A percentile compares a stretch with the other conserved stretches of the same genome.
Evolutionary conservation across 805 yeast genomes (phyloP).

Genomic region (Pichia scutulata): DNA sequence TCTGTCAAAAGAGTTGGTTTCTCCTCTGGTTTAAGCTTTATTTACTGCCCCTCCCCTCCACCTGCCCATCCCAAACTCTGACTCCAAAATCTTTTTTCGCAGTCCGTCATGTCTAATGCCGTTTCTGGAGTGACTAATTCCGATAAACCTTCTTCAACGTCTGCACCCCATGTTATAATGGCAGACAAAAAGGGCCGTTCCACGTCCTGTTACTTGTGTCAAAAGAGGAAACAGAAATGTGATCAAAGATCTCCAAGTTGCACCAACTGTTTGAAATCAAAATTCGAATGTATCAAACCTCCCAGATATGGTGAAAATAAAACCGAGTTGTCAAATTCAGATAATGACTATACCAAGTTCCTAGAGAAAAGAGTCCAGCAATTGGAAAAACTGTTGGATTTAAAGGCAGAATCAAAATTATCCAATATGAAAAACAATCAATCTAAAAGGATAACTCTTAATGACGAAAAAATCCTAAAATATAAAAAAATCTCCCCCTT

Average conservation of each 20-base stretch:
- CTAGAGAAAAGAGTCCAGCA: constrained; percentile 48
- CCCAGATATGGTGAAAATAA: constrained; percentile 40
- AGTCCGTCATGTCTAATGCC: background rate
- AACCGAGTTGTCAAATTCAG: constrained; percentile 27
- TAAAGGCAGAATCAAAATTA: background rate
- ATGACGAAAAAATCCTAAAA: constrained; percentile 16
- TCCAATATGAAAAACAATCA: background rate
- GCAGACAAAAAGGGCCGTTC: constrained; percentile 47
- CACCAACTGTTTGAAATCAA: constrained; percentile 59
- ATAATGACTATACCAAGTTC: constrained; percentile 51
- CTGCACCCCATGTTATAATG: background rate
- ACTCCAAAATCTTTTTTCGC: background rate
- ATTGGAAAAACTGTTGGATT: constrained; percentile 40
- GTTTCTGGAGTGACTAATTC: background rate
- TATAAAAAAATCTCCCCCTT: constrained; percentile 24
- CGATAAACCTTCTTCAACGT: background rate
- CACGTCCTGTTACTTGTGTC: constrained; percentile 49
- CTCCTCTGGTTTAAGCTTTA: too few species aligned
- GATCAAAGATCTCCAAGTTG: constrained; percentile 60
- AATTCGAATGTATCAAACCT: constrained; percentile 56
- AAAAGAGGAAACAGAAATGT: constrained; percentile 54
- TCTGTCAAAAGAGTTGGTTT: too few species aligned
- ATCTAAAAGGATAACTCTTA: background rate
- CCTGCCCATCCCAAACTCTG: too few species aligned
- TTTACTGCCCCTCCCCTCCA: too few species aligned